Percentiles rank a stretch among this genome's conserved stretches.
phyloP scores from a whole-genome alignment of 129 eudicot species.

The Ambrosia trifida region DNA sequence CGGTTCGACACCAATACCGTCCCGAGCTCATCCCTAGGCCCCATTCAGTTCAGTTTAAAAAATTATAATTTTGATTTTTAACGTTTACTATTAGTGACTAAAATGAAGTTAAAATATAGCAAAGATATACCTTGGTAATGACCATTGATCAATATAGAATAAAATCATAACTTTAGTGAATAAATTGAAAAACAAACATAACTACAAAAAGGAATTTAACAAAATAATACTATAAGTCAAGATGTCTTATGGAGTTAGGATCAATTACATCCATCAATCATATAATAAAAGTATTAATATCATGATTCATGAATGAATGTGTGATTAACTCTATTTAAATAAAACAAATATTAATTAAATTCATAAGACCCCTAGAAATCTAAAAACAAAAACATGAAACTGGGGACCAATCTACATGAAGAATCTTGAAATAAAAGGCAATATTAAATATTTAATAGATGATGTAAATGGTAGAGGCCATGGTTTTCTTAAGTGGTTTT shows the following conservation, averaged over 20 bases:
- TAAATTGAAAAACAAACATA: background rate
- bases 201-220: background rate
- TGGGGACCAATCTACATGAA: constrained; percentile 37
- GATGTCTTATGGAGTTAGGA: background rate
- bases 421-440: constrained; percentile 35
- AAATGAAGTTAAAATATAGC: background rate
- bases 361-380: constrained; percentile 22
- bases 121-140: no score
- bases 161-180: background rate
- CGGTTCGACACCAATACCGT: no score
- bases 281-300: no score
- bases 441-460: constrained; percentile 39
- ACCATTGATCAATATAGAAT: background rate
- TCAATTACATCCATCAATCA: no score
- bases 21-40: no score
- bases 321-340: background rate
- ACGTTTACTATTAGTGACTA: background rate
- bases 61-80: no score
- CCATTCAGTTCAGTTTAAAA: no score
- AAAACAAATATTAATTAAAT: background rate
- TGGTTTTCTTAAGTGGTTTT: constrained; percentile 40
- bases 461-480: constrained; percentile 32
- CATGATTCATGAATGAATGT: background rate
- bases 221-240: no score
- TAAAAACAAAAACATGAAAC: constrained; percentile 28